Conservation (phyloP, 1,139 yeast genomes). For the Diutina rugosa region DNA sequence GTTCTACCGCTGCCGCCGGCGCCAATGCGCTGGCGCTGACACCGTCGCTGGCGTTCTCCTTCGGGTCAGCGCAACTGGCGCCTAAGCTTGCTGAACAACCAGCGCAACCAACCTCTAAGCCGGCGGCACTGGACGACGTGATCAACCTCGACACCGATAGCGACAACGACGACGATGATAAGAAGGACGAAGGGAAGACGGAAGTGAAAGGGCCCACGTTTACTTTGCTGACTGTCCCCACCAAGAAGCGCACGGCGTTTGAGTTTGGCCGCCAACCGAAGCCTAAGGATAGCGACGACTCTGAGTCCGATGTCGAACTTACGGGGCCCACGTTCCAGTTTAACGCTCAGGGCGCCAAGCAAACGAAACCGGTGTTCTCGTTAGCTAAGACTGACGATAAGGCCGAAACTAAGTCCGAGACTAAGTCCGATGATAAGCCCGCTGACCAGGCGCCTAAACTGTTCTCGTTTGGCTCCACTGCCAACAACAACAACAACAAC, state of each 20-base stretch:
- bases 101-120: neutral
- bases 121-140: neutral
- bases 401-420: neutral
- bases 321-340: conserved; percentile 48
- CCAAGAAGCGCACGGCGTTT: conserved; percentile 46
- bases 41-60: neutral
- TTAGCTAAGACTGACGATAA: neutral
- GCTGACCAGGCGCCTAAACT: neutral
- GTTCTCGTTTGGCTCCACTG: neutral
- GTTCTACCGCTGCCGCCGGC: neutral
- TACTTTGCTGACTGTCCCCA: conserved; percentile 38
- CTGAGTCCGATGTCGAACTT: conserved; percentile 21
- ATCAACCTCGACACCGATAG: conserved; percentile 14
- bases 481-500: neutral
- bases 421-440: neutral
- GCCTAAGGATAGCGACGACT: conserved; percentile 30
- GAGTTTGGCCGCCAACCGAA: conserved; percentile 26
- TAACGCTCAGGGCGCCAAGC: neutral
- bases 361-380: conserved; percentile 9
- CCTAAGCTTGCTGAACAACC: neutral
- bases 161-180: conserved; percentile 18
- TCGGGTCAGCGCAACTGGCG: neutral
- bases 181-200: conserved; percentile 13
- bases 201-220: conserved; percentile 58
- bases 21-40: neutral